Base-by-base conservation (phyloP, 2,329 filamentous ascomycete species). In the Aspergillus caelatus region DNA sequence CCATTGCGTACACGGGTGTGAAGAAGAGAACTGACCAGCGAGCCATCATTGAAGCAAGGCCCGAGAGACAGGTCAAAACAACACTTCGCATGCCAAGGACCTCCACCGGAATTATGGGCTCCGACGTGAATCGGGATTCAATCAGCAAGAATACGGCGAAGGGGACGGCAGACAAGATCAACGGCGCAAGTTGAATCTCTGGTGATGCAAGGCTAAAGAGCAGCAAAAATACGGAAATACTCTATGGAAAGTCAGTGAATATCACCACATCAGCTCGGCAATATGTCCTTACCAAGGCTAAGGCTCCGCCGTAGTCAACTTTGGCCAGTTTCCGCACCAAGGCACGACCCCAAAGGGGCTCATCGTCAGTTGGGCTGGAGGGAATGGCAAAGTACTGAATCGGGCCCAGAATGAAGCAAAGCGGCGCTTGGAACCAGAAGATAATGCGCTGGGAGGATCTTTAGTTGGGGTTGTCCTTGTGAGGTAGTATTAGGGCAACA, bases 11-110 rank as follows among this genome's bases (percentile, higher is more conserved):
- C 50, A 93, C 87, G 0, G 93, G 92, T 0, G 89, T 86, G 77
- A 93, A 96, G 80, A 93, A 95, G 9, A 96, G 82, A 2, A 96
- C 84, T 8, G 84, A 85, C 92, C 92, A 96, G 62, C 93, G 89
- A 2, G 90, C 85, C 73, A 91, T 88, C 91, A 96, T 94, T 74
- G 93, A 85, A 23, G 90, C 88, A 0, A 94, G 83, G 57, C 93
- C 91, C 1, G 89, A 85, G 26, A 94, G 72, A 72, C 92, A 94
- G 1, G 90, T 90, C 26, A 94, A 78, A 4, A 94, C 80, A 1
- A 91, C 87, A 34, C 89, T 89, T 32, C 89, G 86, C 12, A 89
- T 92, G 58, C 83, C 85, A 32, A 96, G 84, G 1, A 95, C 83
- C 1, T 84, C 77, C 56, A 94, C 79, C 1, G 92, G 92, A 57